These are phyloP conservation scores for Pyrenophora teres DNA, from an alignment of 2,329 filamentous ascomycete species.

Conservation along the genomic window DNA sequence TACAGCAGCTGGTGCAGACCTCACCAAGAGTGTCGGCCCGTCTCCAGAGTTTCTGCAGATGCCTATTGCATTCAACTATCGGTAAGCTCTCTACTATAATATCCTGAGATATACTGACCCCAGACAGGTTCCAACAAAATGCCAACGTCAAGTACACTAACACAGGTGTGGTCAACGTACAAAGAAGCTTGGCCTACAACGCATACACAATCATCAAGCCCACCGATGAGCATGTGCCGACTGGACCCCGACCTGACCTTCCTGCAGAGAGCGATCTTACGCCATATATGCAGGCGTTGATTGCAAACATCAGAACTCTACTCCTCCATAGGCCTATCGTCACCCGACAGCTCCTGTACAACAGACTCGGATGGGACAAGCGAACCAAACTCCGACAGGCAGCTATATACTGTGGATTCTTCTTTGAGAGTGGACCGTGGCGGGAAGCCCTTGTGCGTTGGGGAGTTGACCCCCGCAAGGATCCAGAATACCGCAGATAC, in stretches of 20 bases:
- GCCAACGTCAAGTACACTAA: slow-evolving; percentile 68
- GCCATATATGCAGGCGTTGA: slow-evolving; percentile 65
- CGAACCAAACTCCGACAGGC: slow-evolving; percentile 69
- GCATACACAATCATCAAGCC: slow-evolving; percentile 61
- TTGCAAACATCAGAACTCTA: slow-evolving; percentile 66
- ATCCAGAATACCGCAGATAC: slow-evolving; percentile 77
- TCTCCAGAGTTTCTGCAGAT: slow-evolving; percentile 79
- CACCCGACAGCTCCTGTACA: slow-evolving; percentile 81
- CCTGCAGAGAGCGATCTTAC: slow-evolving; percentile 57
- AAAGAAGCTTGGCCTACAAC: slow-evolving; percentile 31
- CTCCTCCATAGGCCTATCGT: slow-evolving; percentile 80
- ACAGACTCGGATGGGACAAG: slow-evolving; percentile 64
- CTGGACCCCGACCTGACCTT: slow-evolving; percentile 61
- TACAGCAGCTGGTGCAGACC: slow-evolving; percentile 55
- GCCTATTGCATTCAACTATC: slow-evolving; percentile 70
- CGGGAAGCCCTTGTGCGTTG: slow-evolving; percentile 84
- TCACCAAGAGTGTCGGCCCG: slow-evolving; percentile 73
- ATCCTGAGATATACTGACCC: background rate
- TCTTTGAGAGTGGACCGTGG: slow-evolving; percentile 92
- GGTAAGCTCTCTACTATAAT: slow-evolving; percentile 38
- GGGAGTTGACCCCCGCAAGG: slow-evolving; percentile 80
- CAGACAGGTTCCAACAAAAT: slow-evolving; percentile 77
- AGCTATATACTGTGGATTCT: slow-evolving; percentile 84
- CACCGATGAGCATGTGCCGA: slow-evolving; percentile 66
- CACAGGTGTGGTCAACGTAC: slow-evolving; percentile 42